Conservation (phyloP, 192 early-diverging fungal species). For the Coemansia asiatica region DNA sequence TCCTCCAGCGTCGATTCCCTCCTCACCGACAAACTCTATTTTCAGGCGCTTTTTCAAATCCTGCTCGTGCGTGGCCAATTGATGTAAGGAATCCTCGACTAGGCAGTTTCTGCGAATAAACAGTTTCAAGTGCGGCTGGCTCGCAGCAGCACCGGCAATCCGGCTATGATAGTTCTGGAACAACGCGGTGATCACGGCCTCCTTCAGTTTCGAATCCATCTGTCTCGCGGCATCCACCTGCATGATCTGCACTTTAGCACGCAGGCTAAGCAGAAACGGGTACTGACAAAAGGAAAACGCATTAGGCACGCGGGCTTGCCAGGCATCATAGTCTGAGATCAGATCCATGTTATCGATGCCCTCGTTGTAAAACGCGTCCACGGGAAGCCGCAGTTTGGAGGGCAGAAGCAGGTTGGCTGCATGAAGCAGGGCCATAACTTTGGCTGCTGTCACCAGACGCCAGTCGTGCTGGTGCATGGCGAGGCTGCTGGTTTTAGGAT, state of each 20-base stretch:
- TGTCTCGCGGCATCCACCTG: slow-evolving; percentile 73
- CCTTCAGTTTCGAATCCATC: slow-evolving; percentile 72
- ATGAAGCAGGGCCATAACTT: slow-evolving; percentile 86
- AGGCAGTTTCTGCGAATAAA: slow-evolving; percentile 63
- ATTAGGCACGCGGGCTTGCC: slow-evolving; percentile 59
- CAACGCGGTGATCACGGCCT: slow-evolving; percentile 62
- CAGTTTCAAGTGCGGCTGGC: slow-evolving; percentile 62
- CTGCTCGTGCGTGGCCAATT: slow-evolving; percentile 72
- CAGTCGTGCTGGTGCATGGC: slow-evolving; percentile 80
- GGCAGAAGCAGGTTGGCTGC: slow-evolving; percentile 68
- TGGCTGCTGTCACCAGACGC: slow-evolving; percentile 76
- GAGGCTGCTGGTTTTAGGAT: slow-evolving; percentile 38
- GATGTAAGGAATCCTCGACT: slow-evolving; percentile 73
- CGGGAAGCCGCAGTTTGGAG: slow-evolving; percentile 52
- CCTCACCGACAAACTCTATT: slow-evolving; percentile 92
- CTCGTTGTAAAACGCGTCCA: slow-evolving; percentile 85
- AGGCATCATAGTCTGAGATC: slow-evolving; percentile 70
- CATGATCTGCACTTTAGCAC: slow-evolving; percentile 76
- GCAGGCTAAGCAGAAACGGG: slow-evolving; percentile 74
- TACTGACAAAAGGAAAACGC: slow-evolving; percentile 82
- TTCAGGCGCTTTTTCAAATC: slow-evolving; percentile 90
- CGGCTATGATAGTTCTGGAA: slow-evolving; percentile 46
- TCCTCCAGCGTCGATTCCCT: slow-evolving; percentile 95
- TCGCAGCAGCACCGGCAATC: neutral
- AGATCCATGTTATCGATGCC: slow-evolving; percentile 72